A percentile compares a stretch with the other conserved stretches of the same genome.
Evolutionary conservation across 768 basidiomycete species (phyloP).

Genomic region (Gelatoporia subvermispora): DNA sequence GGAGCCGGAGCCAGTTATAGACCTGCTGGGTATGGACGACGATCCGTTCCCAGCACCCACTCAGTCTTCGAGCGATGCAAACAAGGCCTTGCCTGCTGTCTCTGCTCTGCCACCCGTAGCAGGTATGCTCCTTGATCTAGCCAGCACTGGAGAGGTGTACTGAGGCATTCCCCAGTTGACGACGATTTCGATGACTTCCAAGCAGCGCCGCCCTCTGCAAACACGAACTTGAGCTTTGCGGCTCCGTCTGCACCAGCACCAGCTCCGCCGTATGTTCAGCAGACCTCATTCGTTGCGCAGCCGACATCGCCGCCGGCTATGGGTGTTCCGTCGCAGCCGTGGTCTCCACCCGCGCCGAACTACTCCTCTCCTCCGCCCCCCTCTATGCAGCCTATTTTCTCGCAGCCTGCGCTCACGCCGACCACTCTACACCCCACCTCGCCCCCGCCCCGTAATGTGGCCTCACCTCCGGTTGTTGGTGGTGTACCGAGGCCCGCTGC

Average conservation of each 20-base stretch:
- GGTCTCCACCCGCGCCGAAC: neutral
- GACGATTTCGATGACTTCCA: conserved; percentile 89
- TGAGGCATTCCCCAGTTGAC: conserved; percentile 32
- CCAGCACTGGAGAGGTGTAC: neutral
- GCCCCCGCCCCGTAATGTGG: conserved; percentile 22
- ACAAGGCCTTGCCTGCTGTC: conserved; percentile 53
- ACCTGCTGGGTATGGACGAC: conserved; percentile 82
- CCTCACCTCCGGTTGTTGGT: conserved; percentile 14
- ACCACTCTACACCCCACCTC: conserved; percentile 18
- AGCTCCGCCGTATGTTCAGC: conserved; percentile 29
- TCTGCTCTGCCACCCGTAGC: conserved; percentile 15
- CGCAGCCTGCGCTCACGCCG: conserved; percentile 8
- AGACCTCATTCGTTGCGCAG: conserved; percentile 11
- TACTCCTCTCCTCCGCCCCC: neutral
- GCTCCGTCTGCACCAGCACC: conserved; percentile 22
- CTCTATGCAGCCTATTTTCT: neutral
- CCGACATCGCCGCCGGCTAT: neutral
- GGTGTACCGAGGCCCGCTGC: conserved; percentile 16
- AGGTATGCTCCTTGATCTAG: conserved; percentile 5
- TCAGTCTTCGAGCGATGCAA: conserved; percentile 28
- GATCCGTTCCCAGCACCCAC: conserved; percentile 36
- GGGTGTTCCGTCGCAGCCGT: neutral
- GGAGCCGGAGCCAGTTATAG: conserved; percentile 39
- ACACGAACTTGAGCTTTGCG: conserved; percentile 11
- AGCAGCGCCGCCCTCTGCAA: conserved; percentile 49